Evolutionary conservation across 768 basidiomycete genomes (phyloP), one percentile per base, ranked within the genome.

Genomic region (Serendipita sp.): DNA sequence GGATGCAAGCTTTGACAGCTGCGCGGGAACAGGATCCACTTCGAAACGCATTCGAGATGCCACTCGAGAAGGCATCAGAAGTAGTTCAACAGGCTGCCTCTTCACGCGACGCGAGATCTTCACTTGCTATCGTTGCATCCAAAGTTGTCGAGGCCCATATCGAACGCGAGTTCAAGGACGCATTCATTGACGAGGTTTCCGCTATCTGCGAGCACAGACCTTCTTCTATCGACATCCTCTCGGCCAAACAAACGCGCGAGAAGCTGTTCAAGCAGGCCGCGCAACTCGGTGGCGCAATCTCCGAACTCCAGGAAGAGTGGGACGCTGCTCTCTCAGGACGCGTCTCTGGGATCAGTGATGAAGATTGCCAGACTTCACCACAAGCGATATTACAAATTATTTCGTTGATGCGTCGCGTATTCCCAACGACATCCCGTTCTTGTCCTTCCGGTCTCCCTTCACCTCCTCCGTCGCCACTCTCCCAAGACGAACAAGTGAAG

Each of bases 401-500:
- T n/a, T n/a, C 56, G n/a, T 35, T 60, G 28, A 60, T 60, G 56
- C 18, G 35, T 30, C 56, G 56, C 56, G 35, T 60, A 4, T 60
- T 60, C 56, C 56, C 56, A 8, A 35, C 34, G 8, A 38, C 56
- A 60, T 60, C 56, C 10, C 56, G 56, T 36, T 23, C 56, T 10
- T n/a, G 16, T n/a, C 16, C 56, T 4, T 34, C 56, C 35, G 56
- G 56, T n/a, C 34, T 60, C 10, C 56, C 56, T 34, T 60, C 56
- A 28, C 56, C 56, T 30, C 56, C 56, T n/a, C 56, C 56, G 28
- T 60, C 56, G 10, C 56, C 56, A 34, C 56, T 60, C 34, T n/a
- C 56, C 8, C 18, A n/a, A n/a, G 56, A 60, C 16, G 56, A 60
- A n/a, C n/a, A n/a, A 1, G 36, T 60, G 28, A 60, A 38, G 18